Base-by-base conservation (phyloP, 2,329 filamentous ascomycete genomes). In the Diaporthe capsici region DNA sequence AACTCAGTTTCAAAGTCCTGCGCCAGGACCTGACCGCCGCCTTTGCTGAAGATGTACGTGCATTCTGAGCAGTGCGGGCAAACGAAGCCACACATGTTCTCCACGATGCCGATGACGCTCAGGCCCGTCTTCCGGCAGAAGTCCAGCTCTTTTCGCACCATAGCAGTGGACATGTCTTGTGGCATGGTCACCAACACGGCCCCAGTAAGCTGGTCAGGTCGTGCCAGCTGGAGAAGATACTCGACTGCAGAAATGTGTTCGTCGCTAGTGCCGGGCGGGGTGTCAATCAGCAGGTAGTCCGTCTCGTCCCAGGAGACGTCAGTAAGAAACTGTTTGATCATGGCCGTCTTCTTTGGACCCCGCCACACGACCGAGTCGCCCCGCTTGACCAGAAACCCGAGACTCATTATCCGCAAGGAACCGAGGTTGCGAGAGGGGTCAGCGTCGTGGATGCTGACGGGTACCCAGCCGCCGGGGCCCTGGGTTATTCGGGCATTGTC, bases 311-410 rank as follows among this genome's bases (percentile, higher is more conserved):
- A 98, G 42, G 95, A 89, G 6, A 98, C 96, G 81, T 98, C 96
- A 1, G 94, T 94, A 39, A 99, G 88, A 82, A 99, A 99, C 84
- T 99, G 97, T 55, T 96, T 92, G 75, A 99, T 95, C 97, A 99
- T 99, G 70, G 97, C 97, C 6, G 97, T 99, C 87, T 99, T 99
- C 86, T 99, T 99, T 3, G 97, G 97, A 0, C 97, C 97, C 72
- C 97, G 92, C 97, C 97, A 99, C 53, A 99, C 97, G 0, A 99
- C 96, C 0, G 97, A 96, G 80, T 98, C 95, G 77, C 94, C 94
- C 80, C 96, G 89, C 77, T 92, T 91, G 8, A 99, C 89, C 9
- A 99, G 90, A 81, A 99, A 98, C 3, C 96, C 97, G 1, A 99
- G 88, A 73, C 95, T 98, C 94, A 98, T 98, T 83, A 95, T 97